These are phyloP conservation scores for Alternaria brassicicola DNA, from an alignment of 2,329 filamentous ascomycete genomes.

Conservation along the genomic window DNA sequence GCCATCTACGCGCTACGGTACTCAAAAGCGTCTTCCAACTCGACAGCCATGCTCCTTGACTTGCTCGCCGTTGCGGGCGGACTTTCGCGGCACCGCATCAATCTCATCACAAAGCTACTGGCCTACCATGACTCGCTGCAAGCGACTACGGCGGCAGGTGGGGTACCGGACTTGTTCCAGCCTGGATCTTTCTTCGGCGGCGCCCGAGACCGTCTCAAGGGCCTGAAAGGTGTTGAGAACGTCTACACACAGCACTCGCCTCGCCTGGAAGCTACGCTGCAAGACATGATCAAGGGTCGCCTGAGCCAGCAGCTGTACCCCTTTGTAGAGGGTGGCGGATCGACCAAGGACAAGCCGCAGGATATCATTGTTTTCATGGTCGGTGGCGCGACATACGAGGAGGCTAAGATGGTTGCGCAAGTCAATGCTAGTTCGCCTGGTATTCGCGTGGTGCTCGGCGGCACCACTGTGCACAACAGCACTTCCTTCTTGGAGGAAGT, in stretches of 20 bases:
- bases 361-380: constrained; percentile 95
- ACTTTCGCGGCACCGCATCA: constrained; percentile 75
- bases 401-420: constrained; percentile 93
- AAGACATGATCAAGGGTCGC: constrained; percentile 90
- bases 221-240: constrained; percentile 96
- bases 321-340: constrained; percentile 85
- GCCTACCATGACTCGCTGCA: constrained; percentile 87
- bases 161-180: constrained; percentile 91
- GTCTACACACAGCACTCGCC: constrained; percentile 98
- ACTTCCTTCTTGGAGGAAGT: constrained; percentile 88
- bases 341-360: constrained; percentile 92
- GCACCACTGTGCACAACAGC: constrained; percentile 87
- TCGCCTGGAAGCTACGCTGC: constrained; percentile 81
- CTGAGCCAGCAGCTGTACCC: constrained; percentile 88
- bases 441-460: constrained; percentile 85
- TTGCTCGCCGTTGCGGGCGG: constrained; percentile 83
- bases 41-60: constrained; percentile 83
- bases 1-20: constrained; percentile 96
- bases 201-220: constrained; percentile 86
- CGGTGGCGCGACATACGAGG: constrained; percentile 93
- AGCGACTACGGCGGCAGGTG: constrained; percentile 71
- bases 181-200: constrained; percentile 85
- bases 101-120: constrained; percentile 80
- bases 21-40: constrained; percentile 81
- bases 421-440: constrained; percentile 91